Percentiles rank a stretch among this genome's conserved stretches.
phyloP scores from a whole-genome alignment of 257 asterid species.

The Solanum raphanifolium region DNA sequence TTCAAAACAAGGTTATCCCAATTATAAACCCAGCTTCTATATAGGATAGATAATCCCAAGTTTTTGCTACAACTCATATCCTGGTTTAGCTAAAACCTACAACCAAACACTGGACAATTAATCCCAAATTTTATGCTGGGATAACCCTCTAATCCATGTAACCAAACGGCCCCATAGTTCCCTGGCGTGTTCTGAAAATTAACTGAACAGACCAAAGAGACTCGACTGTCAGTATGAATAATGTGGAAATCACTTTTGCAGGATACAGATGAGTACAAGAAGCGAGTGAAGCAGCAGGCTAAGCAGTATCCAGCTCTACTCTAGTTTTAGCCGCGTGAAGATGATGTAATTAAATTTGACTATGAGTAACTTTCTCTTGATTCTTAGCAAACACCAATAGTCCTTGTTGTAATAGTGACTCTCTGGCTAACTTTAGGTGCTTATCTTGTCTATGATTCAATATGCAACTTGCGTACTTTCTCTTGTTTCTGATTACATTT shows the following conservation, averaged over 20 bases:
- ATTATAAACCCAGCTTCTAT: not conserved
- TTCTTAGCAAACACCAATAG: not conserved
- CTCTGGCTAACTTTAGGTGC: not conserved
- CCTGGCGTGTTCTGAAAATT: not conserved
- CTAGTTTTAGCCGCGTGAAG: not conserved
- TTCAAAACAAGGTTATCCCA: not conserved
- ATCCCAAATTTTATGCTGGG: not conserved
- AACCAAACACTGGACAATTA: not conserved
- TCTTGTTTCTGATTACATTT: not conserved
- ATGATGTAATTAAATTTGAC: not conserved
- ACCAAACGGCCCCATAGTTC: not conserved
- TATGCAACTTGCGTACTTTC: not conserved
- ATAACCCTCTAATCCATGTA: not conserved
- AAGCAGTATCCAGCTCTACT: conserved; percentile 21
- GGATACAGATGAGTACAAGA: conserved; percentile 28
- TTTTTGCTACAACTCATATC: not conserved
- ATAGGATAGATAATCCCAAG: not conserved
- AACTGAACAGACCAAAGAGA: not conserved
- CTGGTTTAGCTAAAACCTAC: not conserved
- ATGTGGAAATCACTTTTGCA: conserved; percentile 5
- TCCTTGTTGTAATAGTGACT: not conserved
- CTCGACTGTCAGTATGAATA: not conserved
- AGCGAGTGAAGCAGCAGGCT: conserved; percentile 30
- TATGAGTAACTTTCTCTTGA: not conserved
- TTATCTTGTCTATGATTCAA: not conserved